Evolutionary conservation across 306 rosid species (phyloP).

Genomic region (Lathyrus aphaca): DNA sequence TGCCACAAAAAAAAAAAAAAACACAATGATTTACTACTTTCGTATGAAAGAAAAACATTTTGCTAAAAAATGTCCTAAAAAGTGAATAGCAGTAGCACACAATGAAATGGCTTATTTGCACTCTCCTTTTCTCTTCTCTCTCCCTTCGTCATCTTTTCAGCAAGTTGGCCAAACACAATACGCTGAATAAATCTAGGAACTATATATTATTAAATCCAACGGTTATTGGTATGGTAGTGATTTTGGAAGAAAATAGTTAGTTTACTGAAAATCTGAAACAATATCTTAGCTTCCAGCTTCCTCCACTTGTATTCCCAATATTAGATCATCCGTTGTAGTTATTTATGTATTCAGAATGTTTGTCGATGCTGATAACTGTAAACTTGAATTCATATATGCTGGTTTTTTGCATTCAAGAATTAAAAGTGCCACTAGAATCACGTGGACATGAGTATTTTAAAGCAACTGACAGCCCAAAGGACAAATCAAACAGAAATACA

Average conservation of each 20-base stretch:
- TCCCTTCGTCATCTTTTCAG: conserved; percentile 15
- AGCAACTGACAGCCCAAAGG: conserved; percentile 14
- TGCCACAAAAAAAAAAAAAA: not conserved
- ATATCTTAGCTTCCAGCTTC: not conserved
- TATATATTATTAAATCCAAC: conserved; percentile 27
- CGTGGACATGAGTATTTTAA: conserved; percentile 23
- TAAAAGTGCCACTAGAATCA: conserved; percentile 28
- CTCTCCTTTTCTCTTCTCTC: not conserved
- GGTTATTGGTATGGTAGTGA: conserved; percentile 15
- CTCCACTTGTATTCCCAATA: conserved; percentile 17
- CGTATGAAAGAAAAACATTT: not conserved
- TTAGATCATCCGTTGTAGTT: not conserved
- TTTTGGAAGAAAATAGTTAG: conserved; percentile 25
- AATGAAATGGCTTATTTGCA: conserved; percentile 14
- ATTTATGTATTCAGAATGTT: conserved; percentile 7
- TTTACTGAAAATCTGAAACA: conserved; percentile 1
- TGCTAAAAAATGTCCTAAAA: not conserved
- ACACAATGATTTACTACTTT: conserved; percentile 30
- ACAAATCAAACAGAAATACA: conserved; percentile 26
- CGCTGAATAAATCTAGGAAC: conserved; percentile 20
- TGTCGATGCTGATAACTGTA: conserved; percentile 25
- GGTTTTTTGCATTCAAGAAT: conserved; percentile 19
- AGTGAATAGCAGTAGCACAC: conserved; percentile 19
- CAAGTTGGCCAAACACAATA: conserved; percentile 29
- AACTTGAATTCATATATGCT: conserved; percentile 30